phyloP scores from a whole-genome alignment of 2,329 filamentous ascomycete genomes.

The Colletotrichum lini region DNA sequence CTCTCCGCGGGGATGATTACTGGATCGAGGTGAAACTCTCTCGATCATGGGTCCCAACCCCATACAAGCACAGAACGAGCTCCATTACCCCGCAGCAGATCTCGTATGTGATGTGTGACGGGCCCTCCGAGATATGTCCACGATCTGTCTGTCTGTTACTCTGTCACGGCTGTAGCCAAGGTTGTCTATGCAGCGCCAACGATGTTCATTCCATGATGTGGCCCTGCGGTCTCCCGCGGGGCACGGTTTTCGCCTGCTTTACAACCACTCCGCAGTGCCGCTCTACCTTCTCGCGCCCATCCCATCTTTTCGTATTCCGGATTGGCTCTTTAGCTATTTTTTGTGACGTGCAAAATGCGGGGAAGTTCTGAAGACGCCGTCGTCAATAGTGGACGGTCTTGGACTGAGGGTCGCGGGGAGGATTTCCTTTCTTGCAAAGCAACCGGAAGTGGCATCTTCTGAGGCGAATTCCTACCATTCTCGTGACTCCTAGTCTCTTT shows the following conservation, averaged over 20 bases:
- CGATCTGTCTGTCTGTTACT: constrained; percentile 5
- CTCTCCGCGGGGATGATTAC: constrained; percentile 27
- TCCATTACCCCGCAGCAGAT: constrained; percentile 3
- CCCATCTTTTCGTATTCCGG: constrained; percentile 8
- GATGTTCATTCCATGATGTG: too few relatives aligned
- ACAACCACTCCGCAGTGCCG: background rate
- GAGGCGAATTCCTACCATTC: constrained; percentile 4
- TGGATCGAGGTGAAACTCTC: background rate
- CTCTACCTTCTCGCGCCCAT: background rate
- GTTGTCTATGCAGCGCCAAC: background rate
- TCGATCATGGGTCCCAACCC: background rate
- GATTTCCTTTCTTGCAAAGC: constrained; percentile 24
- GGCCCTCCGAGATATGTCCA: constrained; percentile 29
- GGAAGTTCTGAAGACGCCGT: background rate
- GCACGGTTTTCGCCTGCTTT: constrained; percentile 2
- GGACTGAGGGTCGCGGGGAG: background rate
- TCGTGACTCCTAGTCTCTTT: constrained; percentile 16
- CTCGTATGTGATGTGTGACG: constrained; percentile 5
- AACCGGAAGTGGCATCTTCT: background rate
- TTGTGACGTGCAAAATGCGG: constrained; percentile 33
- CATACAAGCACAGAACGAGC: background rate
- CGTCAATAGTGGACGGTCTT: constrained; percentile 21
- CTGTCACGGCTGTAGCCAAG: background rate
- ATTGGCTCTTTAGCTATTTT: background rate
- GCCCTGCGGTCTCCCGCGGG: background rate